Percentiles rank a stretch among this genome's conserved stretches.
Evolutionary conservation across 768 basidiomycete genomes (phyloP).

Genomic region (Tephrocybe rancida): DNA sequence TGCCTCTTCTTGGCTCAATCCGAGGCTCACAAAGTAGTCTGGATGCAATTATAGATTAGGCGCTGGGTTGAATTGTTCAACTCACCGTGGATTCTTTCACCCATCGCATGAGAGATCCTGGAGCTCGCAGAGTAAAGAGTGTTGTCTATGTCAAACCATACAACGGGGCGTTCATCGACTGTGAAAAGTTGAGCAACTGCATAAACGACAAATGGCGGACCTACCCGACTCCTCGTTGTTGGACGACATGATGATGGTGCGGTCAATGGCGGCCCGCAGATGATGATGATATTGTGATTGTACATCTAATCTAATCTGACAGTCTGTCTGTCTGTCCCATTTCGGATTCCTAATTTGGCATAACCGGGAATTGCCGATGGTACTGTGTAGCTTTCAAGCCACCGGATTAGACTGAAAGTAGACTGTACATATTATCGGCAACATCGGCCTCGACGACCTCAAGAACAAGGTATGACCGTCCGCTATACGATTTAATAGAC

Average conservation of each 20-base stretch:
- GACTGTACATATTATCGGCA: slow-evolving; percentile 41
- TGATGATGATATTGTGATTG: too few relatives aligned
- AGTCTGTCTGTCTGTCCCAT: not conserved
- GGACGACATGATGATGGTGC: slow-evolving; percentile 9
- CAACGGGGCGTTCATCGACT: slow-evolving; percentile 58
- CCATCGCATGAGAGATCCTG: slow-evolving; percentile 80
- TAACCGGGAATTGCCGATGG: slow-evolving; percentile 36
- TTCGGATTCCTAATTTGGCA: not conserved
- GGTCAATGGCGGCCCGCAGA: not conserved
- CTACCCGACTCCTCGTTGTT: slow-evolving; percentile 10
- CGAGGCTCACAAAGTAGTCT: slow-evolving; percentile 79
- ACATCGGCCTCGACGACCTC: slow-evolving; percentile 51
- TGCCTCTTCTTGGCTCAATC: slow-evolving; percentile 69
- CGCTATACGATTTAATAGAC: slow-evolving; percentile 4
- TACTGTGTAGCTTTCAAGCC: slow-evolving; percentile 51
- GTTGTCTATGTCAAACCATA: slow-evolving; percentile 90
- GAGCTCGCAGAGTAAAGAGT: slow-evolving; percentile 81
- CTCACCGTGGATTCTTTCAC: slow-evolving; percentile 72
- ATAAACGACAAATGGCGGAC: not conserved
- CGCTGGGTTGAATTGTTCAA: too few relatives aligned
- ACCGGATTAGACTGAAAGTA: slow-evolving; percentile 32
- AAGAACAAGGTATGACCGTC: slow-evolving; percentile 47
- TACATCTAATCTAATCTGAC: slow-evolving; percentile 28
- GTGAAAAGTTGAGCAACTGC: not conserved
- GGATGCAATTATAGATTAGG: slow-evolving; percentile 3